Percentiles rank a stretch among this genome's conserved stretches.
Conservation (phyloP, 2,329 filamentous ascomycete genomes). For the Cytospora paraplurivora region DNA sequence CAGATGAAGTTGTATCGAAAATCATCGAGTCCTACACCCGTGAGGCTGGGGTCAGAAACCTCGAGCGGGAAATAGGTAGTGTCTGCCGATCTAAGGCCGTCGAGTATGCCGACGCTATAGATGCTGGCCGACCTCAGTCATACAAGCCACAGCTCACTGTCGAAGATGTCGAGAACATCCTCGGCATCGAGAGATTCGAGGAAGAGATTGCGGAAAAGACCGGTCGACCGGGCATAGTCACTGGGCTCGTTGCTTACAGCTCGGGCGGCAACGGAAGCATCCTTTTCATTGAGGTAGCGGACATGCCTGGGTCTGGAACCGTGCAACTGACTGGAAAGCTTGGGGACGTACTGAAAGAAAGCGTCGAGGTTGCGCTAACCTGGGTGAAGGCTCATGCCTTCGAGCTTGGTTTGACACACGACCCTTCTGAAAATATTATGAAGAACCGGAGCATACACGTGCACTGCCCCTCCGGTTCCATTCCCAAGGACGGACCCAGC, state of each 20-base stretch:
- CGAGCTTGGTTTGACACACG: constrained; percentile 79
- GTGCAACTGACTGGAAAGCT: constrained; percentile 96
- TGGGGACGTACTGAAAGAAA: constrained; percentile 95
- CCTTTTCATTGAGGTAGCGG: constrained; percentile 95
- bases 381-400: constrained; percentile 98
- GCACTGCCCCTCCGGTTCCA: constrained; percentile 91
- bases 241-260: constrained; percentile 92
- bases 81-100: constrained; percentile 96
- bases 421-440: constrained; percentile 90
- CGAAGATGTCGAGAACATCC: constrained; percentile 83
- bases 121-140: constrained; percentile 64
- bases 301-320: constrained; percentile 90
- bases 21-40: constrained; percentile 96
- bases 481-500: constrained; percentile 87
- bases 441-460: constrained; percentile 92
- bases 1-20: constrained; percentile 85
- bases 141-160: constrained; percentile 76
- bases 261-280: constrained; percentile 93
- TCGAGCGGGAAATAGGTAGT: constrained; percentile 92
- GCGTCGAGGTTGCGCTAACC: constrained; percentile 89
- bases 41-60: constrained; percentile 91
- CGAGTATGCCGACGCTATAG: constrained; percentile 87
- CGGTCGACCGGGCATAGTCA: constrained; percentile 86
- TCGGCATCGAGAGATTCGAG: constrained; percentile 91
- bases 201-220: constrained; percentile 92